Percentiles rank a stretch among this genome's conserved stretches.
Evolutionary conservation across 2,329 filamentous ascomycete species (phyloP).

Genomic region (Colletotrichum coccodes): DNA sequence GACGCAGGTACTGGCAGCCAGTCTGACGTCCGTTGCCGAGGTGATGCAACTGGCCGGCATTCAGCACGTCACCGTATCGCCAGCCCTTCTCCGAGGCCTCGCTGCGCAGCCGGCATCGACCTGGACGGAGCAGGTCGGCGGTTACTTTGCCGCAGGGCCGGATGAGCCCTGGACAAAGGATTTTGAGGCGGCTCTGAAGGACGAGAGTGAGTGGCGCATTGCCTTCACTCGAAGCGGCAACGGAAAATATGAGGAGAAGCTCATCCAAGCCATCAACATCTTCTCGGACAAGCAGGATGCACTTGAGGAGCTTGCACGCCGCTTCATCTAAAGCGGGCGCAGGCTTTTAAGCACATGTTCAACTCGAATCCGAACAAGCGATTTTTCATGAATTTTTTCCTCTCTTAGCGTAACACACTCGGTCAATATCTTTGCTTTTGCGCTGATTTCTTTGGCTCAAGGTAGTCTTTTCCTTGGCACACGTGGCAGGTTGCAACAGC

Average conservation of each 20-base stretch:
- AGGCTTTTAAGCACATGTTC: not conserved
- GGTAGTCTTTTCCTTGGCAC: not conserved
- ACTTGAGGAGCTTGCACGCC: slow-evolving; percentile 50
- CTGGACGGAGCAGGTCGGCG: slow-evolving; percentile 43
- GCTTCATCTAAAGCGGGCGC: not conserved
- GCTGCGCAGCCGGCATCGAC: slow-evolving; percentile 46
- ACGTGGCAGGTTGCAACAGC: too few relatives aligned
- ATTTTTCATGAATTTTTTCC: too few relatives aligned
- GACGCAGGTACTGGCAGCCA: slow-evolving; percentile 66
- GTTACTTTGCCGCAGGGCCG: slow-evolving; percentile 42
- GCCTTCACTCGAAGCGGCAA: slow-evolving; percentile 59
- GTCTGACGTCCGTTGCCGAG: slow-evolving; percentile 66
- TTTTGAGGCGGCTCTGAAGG: slow-evolving; percentile 39
- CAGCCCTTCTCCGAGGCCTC: slow-evolving; percentile 60
- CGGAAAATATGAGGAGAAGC: slow-evolving; percentile 60
- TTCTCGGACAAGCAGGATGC: slow-evolving; percentile 66
- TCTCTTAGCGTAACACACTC: too few relatives aligned
- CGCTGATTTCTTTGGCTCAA: not conserved
- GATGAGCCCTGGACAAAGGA: slow-evolving; percentile 36
- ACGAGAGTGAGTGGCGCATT: slow-evolving; percentile 60
- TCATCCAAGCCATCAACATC: slow-evolving; percentile 65
- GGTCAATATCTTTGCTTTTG: not conserved
- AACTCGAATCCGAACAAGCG: not conserved
- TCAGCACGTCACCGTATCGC: slow-evolving; percentile 68
- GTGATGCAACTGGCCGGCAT: slow-evolving; percentile 67